Base-by-base conservation (phyloP, 495 filamentous ascomycete species). In the Rhizodiscina lignyota region DNA sequence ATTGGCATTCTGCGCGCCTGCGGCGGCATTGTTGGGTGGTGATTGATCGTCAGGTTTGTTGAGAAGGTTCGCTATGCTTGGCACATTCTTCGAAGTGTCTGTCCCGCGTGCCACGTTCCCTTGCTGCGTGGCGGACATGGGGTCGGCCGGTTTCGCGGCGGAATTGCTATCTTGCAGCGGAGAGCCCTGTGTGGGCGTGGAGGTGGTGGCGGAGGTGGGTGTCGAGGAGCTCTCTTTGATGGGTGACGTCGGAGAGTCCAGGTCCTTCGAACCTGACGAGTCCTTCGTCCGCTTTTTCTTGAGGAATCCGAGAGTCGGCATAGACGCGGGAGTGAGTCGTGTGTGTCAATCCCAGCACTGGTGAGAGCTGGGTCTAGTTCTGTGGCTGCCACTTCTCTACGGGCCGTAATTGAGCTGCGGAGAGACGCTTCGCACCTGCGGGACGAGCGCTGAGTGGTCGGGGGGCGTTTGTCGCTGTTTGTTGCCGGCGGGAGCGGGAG, bases 231-330 rank as follows among this genome's bases (percentile, higher is more conserved):
- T 32, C 32, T 74, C 66, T 59, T 92, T 93, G 15, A 44, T 38
- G 34, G 46, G 51, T 17, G 52, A 52, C 12, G 49, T 46, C n/a
- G 49, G 49, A 29, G 52, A 48, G 34, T 55, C 44, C 26, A 54
- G 47, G 32, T 56, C 54, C 28, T 41, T 38, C 37, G 53, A 54
- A 18, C 54, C 52, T 23, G 49, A 43, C 41, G 55, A 57, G 50
- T 83, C 78, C 74, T 83, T 93, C 62, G 87, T 91, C 70, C 83
- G 75, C 68, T 91, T 85, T 75, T 93, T 94, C 70, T 94, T 97
- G 51, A 97, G 71, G 51, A 94, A 78, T 43, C 83, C 80, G 60
- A 83, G 66, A 48, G 59, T 68, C 64, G 76, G 79, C 79, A 84
- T 84, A 38, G 40, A 48, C 37, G 45, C 49, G 43, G 40, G 30